Conservation (phyloP, 1,284 basidiomycete genomes). For the Moesziomyces parantarcticus region DNA sequence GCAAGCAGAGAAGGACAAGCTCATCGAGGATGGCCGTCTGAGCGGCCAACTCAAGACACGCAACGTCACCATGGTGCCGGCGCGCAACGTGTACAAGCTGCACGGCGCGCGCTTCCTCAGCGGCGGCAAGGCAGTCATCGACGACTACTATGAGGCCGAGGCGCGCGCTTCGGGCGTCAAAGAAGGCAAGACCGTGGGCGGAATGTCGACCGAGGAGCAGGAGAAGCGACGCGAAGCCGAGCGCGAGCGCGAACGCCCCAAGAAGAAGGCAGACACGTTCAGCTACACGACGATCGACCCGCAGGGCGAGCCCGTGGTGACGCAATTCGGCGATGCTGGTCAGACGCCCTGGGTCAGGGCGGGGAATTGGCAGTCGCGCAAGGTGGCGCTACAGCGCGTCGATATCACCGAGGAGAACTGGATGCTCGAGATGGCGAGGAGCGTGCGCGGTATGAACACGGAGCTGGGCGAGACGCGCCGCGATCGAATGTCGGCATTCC, state of each 20-base stretch:
- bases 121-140: conserved; percentile 86
- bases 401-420: conserved; percentile 66
- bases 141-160: conserved; percentile 94
- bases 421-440: conserved; percentile 65
- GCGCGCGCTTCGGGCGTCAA: conserved; percentile 71
- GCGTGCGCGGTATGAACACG: conserved; percentile 62
- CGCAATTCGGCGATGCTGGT: conserved; percentile 64
- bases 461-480: conserved; percentile 59
- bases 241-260: conserved; percentile 50
- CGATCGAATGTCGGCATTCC: conserved; percentile 53
- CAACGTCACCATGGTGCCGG: conserved; percentile 91
- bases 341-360: conserved; percentile 61
- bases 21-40: conserved; percentile 87
- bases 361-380: conserved; percentile 51
- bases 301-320: conserved; percentile 60
- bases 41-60: conserved; percentile 87
- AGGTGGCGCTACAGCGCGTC: conserved; percentile 48
- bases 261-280: conserved; percentile 55
- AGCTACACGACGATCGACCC: conserved; percentile 55
- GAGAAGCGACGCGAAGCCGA: conserved; percentile 55
- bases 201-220: conserved; percentile 52
- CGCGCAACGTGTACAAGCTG: conserved; percentile 90
- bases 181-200: conserved; percentile 64
- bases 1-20: conserved; percentile 81
- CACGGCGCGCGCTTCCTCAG: conserved; percentile 90